Percentiles rank a stretch among this genome's conserved stretches.
Evolutionary conservation across 306 rosid species (phyloP).

Genomic region (Vachellia pachyceras): DNA sequence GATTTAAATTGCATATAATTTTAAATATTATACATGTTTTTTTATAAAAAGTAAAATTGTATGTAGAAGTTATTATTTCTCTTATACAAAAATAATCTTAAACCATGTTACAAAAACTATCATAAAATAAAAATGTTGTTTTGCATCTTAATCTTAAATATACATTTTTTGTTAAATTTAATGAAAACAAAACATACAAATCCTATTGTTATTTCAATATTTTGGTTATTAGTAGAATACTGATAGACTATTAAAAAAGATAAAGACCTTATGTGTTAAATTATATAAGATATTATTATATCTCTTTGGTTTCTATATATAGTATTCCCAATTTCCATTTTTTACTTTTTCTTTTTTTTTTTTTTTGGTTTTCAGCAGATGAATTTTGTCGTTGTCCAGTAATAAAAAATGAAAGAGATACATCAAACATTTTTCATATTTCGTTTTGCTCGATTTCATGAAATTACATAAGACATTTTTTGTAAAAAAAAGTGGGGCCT

Average conservation of each 20-base stretch:
- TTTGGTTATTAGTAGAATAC: not conserved
- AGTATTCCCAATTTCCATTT: not conserved
- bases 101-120: no score
- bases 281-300: no score
- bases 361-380: not conserved
- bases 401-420: conserved; percentile 14
- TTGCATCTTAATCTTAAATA: not conserved
- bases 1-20: not conserved
- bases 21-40: no score
- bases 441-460: not conserved
- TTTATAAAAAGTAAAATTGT: no score
- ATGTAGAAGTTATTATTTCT: no score
- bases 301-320: not conserved
- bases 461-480: not conserved
- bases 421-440: conserved; percentile 14
- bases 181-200: not conserved
- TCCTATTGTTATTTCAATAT: not conserved
- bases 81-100: no score
- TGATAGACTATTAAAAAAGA: no score
- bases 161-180: not conserved
- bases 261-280: no score
- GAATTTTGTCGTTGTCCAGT: not conserved
- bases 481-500: not conserved
- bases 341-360: not conserved
- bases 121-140: no score